These are phyloP conservation scores for Eruca vesicaria DNA, from an alignment of 441 rosid genomes.

Conservation along the genomic window DNA sequence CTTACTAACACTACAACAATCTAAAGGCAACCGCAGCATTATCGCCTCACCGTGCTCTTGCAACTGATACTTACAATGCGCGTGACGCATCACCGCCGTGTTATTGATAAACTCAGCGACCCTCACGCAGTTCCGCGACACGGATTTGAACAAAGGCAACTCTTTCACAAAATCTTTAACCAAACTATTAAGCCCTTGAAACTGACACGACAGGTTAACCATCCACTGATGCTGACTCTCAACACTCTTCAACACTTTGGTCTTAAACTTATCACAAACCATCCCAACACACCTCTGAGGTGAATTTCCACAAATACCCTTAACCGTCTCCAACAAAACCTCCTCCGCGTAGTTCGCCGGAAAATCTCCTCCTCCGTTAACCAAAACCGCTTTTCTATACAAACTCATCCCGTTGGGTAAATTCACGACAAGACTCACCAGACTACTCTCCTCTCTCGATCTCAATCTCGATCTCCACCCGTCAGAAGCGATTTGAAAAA, in stretches of 20 bases:
- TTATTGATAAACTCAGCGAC: slow-evolving; percentile 33
- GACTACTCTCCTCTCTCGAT: slow-evolving; percentile 35
- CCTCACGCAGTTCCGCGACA: not conserved
- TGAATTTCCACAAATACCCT: slow-evolving; percentile 74
- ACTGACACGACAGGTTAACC: slow-evolving; percentile 92
- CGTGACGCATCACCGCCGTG: slow-evolving; percentile 50
- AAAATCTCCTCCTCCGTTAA: slow-evolving; percentile 47
- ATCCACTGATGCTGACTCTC: slow-evolving; percentile 94
- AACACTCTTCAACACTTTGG: slow-evolving; percentile 72
- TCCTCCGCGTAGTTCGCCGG: slow-evolving; percentile 92
- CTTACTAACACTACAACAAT: slow-evolving; percentile 27
- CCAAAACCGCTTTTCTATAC: slow-evolving; percentile 73
- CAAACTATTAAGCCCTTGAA: slow-evolving; percentile 70
- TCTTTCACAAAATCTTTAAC: slow-evolving; percentile 76
- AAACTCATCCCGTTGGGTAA: slow-evolving; percentile 92
- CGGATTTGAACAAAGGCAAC: slow-evolving; percentile 68
- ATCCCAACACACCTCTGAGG: slow-evolving; percentile 89
- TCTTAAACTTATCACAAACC: slow-evolving; percentile 81
- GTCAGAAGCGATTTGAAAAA: slow-evolving; percentile 82
- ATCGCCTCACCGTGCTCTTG: slow-evolving; percentile 49
- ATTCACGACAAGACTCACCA: slow-evolving; percentile 78
- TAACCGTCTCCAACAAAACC: slow-evolving; percentile 70
- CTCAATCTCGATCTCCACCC: too few species aligned
- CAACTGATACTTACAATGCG: slow-evolving; percentile 68
- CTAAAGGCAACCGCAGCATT: slow-evolving; percentile 60